These are phyloP conservation scores for Alisma plantagoaquatica DNA, from an alignment of 106 monocot genomes.

Conservation along the genomic window DNA sequence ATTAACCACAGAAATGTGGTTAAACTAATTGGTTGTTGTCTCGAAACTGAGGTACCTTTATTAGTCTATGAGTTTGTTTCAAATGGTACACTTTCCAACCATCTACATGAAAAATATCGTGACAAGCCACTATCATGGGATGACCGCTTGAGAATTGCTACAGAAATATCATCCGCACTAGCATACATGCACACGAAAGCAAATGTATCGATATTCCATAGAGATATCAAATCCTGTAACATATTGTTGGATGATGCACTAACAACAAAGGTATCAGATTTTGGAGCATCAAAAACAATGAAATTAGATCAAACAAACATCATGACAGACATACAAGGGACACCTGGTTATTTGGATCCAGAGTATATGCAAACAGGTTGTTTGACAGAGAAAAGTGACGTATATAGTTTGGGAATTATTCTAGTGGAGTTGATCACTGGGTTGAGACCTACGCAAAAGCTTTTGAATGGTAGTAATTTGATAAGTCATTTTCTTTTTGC, in stretches of 20 bases:
- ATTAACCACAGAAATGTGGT: background rate
- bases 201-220: background rate
- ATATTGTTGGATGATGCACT: background rate
- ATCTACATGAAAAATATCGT: background rate
- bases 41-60: background rate
- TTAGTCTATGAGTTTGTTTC: background rate
- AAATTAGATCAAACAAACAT: background rate
- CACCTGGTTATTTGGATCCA: background rate
- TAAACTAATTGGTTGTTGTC: conserved; percentile 2
- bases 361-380: background rate
- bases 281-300: background rate
- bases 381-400: conserved; percentile 3
- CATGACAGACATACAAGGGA: background rate
- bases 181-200: background rate
- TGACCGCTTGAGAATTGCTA: background rate
- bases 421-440: background rate
- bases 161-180: background rate
- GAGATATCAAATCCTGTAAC: background rate
- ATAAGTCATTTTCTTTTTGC: background rate
- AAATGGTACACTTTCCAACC: background rate
- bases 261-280: background rate
- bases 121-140: background rate
- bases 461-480: no score
- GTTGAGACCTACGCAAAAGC: no score
- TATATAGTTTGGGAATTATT: conserved; percentile 1